Base-by-base conservation (phyloP, 2,329 filamentous ascomycete species). In the Alternaria longipes region DNA sequence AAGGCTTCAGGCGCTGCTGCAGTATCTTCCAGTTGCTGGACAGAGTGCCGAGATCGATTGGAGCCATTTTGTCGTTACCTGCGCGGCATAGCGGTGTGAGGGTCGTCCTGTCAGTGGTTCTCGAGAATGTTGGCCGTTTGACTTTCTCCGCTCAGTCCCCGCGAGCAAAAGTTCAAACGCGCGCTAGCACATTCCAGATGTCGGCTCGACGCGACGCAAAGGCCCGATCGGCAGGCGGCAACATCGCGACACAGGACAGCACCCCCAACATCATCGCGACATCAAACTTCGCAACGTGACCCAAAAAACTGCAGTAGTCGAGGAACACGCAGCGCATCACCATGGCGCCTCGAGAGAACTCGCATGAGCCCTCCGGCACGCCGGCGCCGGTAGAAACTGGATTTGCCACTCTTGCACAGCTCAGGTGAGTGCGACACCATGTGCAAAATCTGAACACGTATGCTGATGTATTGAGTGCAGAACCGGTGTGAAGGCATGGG, bases 391-490 rank as follows among this genome's bases (percentile, higher is more conserved):
- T 87, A 32, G 87, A 94, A 79, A 96, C 90, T 77, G 91, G 93
- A 57, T 90, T 89, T 75, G 93, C 94, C 69, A 97, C 93, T 36
- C 83, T 95, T 64, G 90, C 93, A 71, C 94, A 93, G 30, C 85
- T 98, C 70, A 87, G 87, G 91, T 92, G 84, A 73, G 88, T 81
- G 69, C 64, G 65, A 74, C 58, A 67, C 45, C 41, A 60, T 59
- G 56, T 78, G 71, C 72, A 67, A 74, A 26, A 20, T 61, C 53
- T 56, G 16, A 46, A 62, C 60, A 70, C 73, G 68, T 60, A 69
- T 65, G 68, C 72, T 75, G 64, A 74, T 74, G 67, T n/a, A 46
- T 62, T 55, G 62, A 54, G 53, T 72, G 62, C 71, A 90, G 88
- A 68, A 87, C 89, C 65, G 88, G 88, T 65, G 86, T 89, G 34